A percentile compares a stretch with the other conserved stretches of the same genome.
phyloP scores from a whole-genome alignment of 1,139 yeast species.

The Candida sanyaensis region DNA sequence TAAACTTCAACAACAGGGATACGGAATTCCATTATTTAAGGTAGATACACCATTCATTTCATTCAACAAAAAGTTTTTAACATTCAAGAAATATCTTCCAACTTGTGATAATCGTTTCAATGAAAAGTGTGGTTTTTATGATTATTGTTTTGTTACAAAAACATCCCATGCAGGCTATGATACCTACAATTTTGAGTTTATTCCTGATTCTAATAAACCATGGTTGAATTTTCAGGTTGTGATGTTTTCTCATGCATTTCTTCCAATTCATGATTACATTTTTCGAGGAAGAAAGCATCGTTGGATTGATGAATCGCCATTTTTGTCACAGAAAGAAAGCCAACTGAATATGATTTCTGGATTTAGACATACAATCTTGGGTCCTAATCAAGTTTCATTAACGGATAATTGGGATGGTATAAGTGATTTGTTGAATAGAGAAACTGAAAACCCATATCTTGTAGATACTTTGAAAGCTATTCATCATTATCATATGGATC shows the following conservation, averaged over 20 bases:
- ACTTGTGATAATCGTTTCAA: conserved; percentile 11
- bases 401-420: conserved; percentile 17
- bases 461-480: conserved; percentile 4
- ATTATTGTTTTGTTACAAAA: conserved; percentile 12
- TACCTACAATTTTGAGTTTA: conserved; percentile 13
- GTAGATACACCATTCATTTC: conserved; percentile 8
- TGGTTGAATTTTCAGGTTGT: conserved; percentile 10
- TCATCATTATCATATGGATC: conserved; percentile 1
- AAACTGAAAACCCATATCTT: conserved; percentile 10
- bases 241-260: conserved; percentile 13
- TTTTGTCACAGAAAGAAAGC: neutral
- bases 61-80: conserved; percentile 9
- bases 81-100: conserved; percentile 13
- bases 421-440: conserved; percentile 10
- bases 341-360: conserved; percentile 1
- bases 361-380: conserved; percentile 11
- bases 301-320: conserved; percentile 14
- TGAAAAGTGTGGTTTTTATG: conserved; percentile 10
- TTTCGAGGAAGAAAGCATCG: conserved; percentile 12
- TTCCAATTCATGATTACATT: conserved; percentile 15
- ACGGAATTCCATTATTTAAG: conserved; percentile 14
- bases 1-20: conserved; percentile 11
- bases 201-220: conserved; percentile 11
- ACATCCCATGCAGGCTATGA: conserved; percentile 11
- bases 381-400: conserved; percentile 9